A percentile compares a stretch with the other conserved stretches of the same genome.
These are phyloP conservation scores for Arabidopsis arenosa DNA, from an alignment of 345 rosid species.

Conservation along the genomic window DNA sequence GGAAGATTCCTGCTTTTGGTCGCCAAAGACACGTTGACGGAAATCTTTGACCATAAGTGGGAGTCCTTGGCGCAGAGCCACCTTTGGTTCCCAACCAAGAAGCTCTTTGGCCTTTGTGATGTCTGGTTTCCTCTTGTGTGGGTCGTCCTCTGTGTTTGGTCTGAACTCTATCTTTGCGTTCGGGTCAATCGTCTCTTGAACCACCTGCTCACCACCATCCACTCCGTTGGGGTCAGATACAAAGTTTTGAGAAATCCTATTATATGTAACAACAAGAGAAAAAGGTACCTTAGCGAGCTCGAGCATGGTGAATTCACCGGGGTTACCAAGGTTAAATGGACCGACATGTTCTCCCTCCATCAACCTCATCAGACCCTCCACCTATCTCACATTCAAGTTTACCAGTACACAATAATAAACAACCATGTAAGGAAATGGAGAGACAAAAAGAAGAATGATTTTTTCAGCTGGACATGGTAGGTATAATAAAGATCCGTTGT, in stretches of 20 bases:
- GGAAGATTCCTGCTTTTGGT: slow-evolving; percentile 69
- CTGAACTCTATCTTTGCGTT: slow-evolving; percentile 92
- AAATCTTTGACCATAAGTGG: slow-evolving; percentile 95
- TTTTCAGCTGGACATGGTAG: not conserved
- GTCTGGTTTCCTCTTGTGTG: slow-evolving; percentile 99
- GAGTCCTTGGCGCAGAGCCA: slow-evolving; percentile 83
- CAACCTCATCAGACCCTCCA: slow-evolving; percentile 95
- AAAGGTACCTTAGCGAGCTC: slow-evolving; percentile 84
- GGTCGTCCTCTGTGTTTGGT: slow-evolving; percentile 97
- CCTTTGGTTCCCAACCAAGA: slow-evolving; percentile 95
- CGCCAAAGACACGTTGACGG: slow-evolving; percentile 90
- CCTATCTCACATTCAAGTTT: slow-evolving; percentile 50
- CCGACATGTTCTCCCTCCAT: slow-evolving; percentile 99
- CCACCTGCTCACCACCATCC: slow-evolving; percentile 61
- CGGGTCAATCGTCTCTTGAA: slow-evolving; percentile 94
- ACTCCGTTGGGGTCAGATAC: not conserved
- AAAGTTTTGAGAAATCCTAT: not conserved
- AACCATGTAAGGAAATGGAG: slow-evolving; percentile 5
- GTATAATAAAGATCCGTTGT: not conserved
- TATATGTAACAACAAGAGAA: not conserved
- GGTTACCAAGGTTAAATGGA: slow-evolving; percentile 96
- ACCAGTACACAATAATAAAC: not conserved
- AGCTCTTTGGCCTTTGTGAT: slow-evolving; percentile 86
- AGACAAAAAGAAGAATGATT: not conserved
- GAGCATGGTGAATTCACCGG: slow-evolving; percentile 99